These are phyloP conservation scores for Vitis amurensis DNA, from an alignment of 164 flowering plant species.

Conservation along the genomic window DNA sequence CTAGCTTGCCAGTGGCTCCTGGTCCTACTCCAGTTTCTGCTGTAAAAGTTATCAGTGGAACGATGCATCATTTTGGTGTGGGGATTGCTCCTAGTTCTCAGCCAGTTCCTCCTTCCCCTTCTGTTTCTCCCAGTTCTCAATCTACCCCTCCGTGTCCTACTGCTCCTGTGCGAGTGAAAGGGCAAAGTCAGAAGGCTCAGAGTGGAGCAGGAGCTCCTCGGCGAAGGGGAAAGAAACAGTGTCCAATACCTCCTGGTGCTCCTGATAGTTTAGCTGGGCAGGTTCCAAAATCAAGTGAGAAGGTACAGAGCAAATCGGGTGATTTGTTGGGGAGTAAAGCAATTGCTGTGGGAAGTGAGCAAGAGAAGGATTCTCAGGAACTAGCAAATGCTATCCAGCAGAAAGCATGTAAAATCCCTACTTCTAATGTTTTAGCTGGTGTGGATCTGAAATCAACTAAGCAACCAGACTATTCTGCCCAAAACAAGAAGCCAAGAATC, in stretches of 20 bases:
- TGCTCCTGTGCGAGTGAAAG: conserved; percentile 23
- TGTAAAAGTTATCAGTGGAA: conserved; percentile 13
- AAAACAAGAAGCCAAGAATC: too few relatives aligned
- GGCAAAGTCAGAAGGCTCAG: conserved; percentile 38
- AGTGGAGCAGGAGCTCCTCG: conserved; percentile 34
- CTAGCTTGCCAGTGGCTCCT: conserved; percentile 11
- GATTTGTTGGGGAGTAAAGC: conserved; percentile 18
- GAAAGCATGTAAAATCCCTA: conserved; percentile 3
- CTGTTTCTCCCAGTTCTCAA: conserved; percentile 11
- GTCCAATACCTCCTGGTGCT: conserved; percentile 15
- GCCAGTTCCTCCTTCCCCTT: conserved; percentile 2
- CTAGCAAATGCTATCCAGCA: conserved; percentile 4
- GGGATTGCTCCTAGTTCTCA: conserved; percentile 18
- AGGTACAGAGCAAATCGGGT: conserved; percentile 16
- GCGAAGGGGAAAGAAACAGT: conserved; percentile 54
- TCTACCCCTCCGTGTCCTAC: conserved; percentile 14
- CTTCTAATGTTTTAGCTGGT: not conserved
- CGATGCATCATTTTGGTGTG: conserved; percentile 4
- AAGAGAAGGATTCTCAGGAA: conserved; percentile 16
- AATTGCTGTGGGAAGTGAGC: conserved; percentile 8
- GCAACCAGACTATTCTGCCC: not conserved
- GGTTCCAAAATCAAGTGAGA: conserved; percentile 25
- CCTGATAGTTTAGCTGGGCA: conserved; percentile 25
- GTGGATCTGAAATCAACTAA: conserved; percentile 7
- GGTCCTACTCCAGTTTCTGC: conserved; percentile 11